phyloP scores from a whole-genome alignment of 2,329 filamentous ascomycete genomes.

The Aureobasidium sp. region DNA sequence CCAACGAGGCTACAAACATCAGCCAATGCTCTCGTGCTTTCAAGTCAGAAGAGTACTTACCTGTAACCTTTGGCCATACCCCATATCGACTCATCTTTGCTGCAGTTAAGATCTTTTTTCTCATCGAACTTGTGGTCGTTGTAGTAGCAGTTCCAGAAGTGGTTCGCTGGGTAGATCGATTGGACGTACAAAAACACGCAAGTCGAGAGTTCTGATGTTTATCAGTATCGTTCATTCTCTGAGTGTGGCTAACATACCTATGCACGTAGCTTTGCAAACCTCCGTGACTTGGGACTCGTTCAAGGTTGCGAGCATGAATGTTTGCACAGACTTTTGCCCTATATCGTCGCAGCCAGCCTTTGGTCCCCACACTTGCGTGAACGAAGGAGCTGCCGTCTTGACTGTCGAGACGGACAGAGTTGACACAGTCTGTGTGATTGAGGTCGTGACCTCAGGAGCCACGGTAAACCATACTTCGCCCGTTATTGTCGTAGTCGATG shows the following conservation, averaged over 20 bases:
- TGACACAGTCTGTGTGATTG: slow-evolving; percentile 19
- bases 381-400: slow-evolving; percentile 22
- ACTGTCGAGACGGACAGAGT: slow-evolving; percentile 20
- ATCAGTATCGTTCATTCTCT: neutral
- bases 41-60: neutral
- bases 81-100: neutral
- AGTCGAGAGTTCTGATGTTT: neutral
- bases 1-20: neutral
- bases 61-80: slow-evolving; percentile 7
- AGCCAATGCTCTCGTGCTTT: neutral
- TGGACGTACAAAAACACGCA: neutral
- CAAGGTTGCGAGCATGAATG: neutral
- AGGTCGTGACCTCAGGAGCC: slow-evolving; percentile 5
- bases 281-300: neutral
- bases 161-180: neutral
- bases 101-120: slow-evolving; percentile 1
- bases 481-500: slow-evolving; percentile 14
- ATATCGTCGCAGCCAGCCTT: slow-evolving; percentile 19
- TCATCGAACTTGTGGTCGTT: neutral
- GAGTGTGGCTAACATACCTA: neutral
- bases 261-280: neutral
- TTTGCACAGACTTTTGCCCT: neutral
- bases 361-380: slow-evolving; percentile 23
- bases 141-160: slow-evolving; percentile 9
- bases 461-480: slow-evolving; percentile 16